Conservation (phyloP, 2,329 filamentous ascomycete genomes). For the Blastomyces silverae region DNA sequence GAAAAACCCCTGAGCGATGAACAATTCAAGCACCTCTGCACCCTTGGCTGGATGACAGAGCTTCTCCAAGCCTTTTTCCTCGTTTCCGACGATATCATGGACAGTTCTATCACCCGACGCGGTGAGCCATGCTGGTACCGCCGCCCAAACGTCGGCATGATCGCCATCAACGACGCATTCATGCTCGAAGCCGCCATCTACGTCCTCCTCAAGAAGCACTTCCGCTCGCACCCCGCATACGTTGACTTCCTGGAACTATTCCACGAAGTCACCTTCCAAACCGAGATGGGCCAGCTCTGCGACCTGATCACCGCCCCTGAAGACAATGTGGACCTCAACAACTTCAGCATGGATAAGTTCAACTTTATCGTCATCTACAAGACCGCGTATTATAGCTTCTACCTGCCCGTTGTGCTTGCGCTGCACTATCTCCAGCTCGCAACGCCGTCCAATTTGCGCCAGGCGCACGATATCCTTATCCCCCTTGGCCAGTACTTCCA, state of each 20-base stretch:
- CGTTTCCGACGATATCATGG: conserved; percentile 98
- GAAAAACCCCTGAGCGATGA: conserved; percentile 44
- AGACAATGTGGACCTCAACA: conserved; percentile 83
- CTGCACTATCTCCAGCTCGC: conserved; percentile 79
- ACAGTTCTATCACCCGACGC: conserved; percentile 86
- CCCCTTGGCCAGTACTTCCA: conserved; percentile 99
- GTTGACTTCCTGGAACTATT: conserved; percentile 91
- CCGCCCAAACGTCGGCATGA: conserved; percentile 79
- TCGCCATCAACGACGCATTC: conserved; percentile 98
- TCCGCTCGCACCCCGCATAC: conserved; percentile 79
- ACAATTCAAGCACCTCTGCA: conserved; percentile 81
- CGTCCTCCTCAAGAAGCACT: conserved; percentile 85
- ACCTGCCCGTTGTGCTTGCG: conserved; percentile 88
- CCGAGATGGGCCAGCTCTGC: conserved; percentile 89
- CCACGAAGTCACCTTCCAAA: conserved; percentile 90
- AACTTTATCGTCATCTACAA: conserved; percentile 99
- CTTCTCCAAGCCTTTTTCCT: conserved; percentile 98
- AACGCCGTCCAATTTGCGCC: conserved; percentile 80
- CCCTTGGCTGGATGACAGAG: conserved; percentile 95
- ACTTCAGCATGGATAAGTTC: conserved; percentile 94
- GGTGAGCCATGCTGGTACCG: conserved; percentile 97
- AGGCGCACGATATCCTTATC: conserved; percentile 85
- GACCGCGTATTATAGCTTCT: conserved; percentile 99
- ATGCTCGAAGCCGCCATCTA: conserved; percentile 91
- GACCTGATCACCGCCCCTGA: conserved; percentile 95